A percentile compares a stretch with the other conserved stretches of the same genome.
Conservation (phyloP, 495 filamentous ascomycete species). For the Aspergillus sparsus region DNA sequence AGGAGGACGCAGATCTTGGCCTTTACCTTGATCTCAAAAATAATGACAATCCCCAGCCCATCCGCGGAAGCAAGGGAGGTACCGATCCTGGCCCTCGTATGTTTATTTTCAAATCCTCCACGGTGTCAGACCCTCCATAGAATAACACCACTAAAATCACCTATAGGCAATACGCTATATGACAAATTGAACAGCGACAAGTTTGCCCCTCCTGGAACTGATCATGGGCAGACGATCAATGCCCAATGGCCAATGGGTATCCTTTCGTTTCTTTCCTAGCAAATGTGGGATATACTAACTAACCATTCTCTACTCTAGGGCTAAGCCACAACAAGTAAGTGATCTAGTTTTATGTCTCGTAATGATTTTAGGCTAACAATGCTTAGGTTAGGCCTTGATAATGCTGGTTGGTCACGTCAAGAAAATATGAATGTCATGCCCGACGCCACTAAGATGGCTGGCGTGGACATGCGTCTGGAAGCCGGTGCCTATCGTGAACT, state of each 20-base stretch:
- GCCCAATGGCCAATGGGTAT: conserved; percentile 70
- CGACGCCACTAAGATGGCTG: conserved; percentile 66
- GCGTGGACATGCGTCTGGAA: conserved; percentile 75
- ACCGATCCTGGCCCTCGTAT: conserved; percentile 64
- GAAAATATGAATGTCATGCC: conserved; percentile 66
- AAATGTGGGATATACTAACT: not conserved
- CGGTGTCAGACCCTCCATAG: not conserved
- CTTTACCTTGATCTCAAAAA: conserved; percentile 63
- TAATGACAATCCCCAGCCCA: conserved; percentile 65
- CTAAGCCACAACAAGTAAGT: conserved; percentile 59
- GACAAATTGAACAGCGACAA: conserved; percentile 67
- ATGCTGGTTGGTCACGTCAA: conserved; percentile 69
- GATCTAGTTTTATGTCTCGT: not conserved
- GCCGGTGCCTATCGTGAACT: conserved; percentile 67
- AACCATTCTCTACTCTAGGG: conserved; percentile 23
- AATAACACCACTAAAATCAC: not conserved
- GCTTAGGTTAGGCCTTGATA: conserved; percentile 51
- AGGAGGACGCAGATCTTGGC: conserved; percentile 56
- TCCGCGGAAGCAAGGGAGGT: conserved; percentile 58
- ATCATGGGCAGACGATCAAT: conserved; percentile 62
- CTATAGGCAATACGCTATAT: conserved; percentile 55
- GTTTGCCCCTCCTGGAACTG: conserved; percentile 66
- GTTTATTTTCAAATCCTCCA: conserved; percentile 17
- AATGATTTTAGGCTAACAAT: conserved; percentile 8
- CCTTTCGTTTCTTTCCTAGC: not conserved